Evolutionary conservation across 2,329 filamentous ascomycete genomes (phyloP).

Genomic region (Fusarium fracticaudum): DNA sequence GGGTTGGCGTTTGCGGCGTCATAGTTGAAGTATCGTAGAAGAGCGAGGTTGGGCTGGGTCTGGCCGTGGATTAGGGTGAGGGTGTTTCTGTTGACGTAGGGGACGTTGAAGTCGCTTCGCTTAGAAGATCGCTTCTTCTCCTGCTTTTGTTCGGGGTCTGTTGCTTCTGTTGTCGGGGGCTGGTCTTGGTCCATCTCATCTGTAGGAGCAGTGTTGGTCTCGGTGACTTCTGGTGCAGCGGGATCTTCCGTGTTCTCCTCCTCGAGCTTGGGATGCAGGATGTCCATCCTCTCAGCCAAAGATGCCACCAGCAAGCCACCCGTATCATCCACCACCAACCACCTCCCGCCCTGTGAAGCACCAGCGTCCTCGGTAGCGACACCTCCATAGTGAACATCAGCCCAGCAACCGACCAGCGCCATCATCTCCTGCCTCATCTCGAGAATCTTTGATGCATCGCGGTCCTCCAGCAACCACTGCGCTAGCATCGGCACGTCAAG

Average conservation of each 20-base stretch:
- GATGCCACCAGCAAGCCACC: conserved; percentile 84
- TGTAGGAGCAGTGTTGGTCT: background rate
- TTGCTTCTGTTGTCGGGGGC: conserved; percentile 10
- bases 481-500: conserved; percentile 81
- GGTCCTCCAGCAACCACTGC: conserved; percentile 81
- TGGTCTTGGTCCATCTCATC: conserved; percentile 10
- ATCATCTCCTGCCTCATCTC: conserved; percentile 88
- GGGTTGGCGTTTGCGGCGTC: conserved; percentile 73
- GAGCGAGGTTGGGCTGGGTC: conserved; percentile 85
- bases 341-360: conserved; percentile 60
- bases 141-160: conserved; percentile 22
- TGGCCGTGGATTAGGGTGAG: conserved; percentile 84
- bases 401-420: conserved; percentile 86
- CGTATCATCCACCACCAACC: conserved; percentile 88
- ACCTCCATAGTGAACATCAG: conserved; percentile 78
- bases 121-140: conserved; percentile 43
- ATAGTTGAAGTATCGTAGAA: conserved; percentile 90
- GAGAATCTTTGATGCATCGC: conserved; percentile 81
- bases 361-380: conserved; percentile 39
- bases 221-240: background rate
- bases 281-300: conserved; percentile 88
- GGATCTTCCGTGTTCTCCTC: conserved; percentile 25
- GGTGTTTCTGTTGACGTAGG: conserved; percentile 77
- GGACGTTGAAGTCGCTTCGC: conserved; percentile 66
- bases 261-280: conserved; percentile 66